Evolutionary conservation across 1,284 basidiomycete species (phyloP).

Genomic region (Bondarzewia mesenterica): DNA sequence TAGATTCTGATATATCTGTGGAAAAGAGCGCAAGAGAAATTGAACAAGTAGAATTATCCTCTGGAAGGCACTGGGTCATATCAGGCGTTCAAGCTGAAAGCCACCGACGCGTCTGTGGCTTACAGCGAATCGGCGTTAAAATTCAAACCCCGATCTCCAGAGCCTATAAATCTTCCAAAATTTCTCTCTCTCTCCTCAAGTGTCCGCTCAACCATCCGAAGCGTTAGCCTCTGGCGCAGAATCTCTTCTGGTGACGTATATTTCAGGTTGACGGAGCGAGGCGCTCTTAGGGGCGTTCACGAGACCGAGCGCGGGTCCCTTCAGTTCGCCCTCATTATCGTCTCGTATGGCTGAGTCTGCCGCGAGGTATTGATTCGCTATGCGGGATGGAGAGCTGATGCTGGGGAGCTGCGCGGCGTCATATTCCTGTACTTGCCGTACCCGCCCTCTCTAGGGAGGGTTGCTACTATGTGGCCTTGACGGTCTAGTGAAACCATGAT

Average conservation of each 20-base stretch:
- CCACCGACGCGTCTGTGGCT: conserved; percentile 21
- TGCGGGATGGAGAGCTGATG: conserved; percentile 28
- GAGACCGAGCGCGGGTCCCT: conserved; percentile 40
- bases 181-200: conserved; percentile 17
- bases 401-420: conserved; percentile 41
- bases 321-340: conserved; percentile 22
- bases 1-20: too few species aligned
- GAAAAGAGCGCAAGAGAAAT: too few species aligned
- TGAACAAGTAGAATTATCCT: too few species aligned
- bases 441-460: conserved; percentile 22
- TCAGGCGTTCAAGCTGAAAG: background rate
- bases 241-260: conserved; percentile 28
- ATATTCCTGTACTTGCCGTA: conserved; percentile 78
- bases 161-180: background rate
- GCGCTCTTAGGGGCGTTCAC: conserved; percentile 56
- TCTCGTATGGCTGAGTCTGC: conserved; percentile 29
- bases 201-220: conserved; percentile 32
- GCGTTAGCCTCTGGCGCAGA: conserved; percentile 27
- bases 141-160: conserved; percentile 19
- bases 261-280: conserved; percentile 74
- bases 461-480: conserved; percentile 72
- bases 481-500: conserved; percentile 74
- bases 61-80: too few species aligned
- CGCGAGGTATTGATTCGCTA: conserved; percentile 43
- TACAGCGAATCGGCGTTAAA: conserved; percentile 13